phyloP scores from a whole-genome alignment of 495 filamentous ascomycete species.

The Talaromyces trachyspermus region DNA sequence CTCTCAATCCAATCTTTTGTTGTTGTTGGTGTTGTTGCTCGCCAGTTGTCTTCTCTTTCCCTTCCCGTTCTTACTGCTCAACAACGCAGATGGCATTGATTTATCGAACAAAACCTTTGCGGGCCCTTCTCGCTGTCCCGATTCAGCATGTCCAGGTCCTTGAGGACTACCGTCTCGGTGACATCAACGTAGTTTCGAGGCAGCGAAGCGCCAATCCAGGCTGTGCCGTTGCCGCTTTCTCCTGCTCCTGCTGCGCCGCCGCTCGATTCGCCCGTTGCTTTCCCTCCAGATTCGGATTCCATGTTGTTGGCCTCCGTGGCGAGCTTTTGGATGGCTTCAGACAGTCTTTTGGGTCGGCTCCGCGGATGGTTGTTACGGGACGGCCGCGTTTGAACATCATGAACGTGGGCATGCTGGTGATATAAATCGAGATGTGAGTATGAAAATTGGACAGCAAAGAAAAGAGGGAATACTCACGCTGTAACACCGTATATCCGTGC shows the following conservation, averaged over 20 bases:
- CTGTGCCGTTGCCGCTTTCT: too few species aligned
- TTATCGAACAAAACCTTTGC: constrained; percentile 66
- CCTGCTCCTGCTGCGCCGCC: constrained; percentile 10
- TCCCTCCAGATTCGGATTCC: constrained; percentile 39
- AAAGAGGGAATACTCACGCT: constrained; percentile 42
- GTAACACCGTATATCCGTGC: constrained; percentile 63
- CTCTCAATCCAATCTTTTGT: constrained; percentile 98
- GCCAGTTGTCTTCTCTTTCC: constrained; percentile 40
- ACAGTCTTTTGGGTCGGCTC: constrained; percentile 65
- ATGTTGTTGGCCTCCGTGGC: constrained; percentile 56
- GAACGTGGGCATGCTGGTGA: constrained; percentile 67
- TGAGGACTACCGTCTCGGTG: constrained; percentile 69
- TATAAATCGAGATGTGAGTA: background rate
- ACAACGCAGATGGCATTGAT: constrained; percentile 58
- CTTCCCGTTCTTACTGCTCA: constrained; percentile 47
- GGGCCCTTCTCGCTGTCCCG: constrained; percentile 60
- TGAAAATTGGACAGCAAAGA: background rate
- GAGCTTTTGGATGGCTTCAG: constrained; percentile 64
- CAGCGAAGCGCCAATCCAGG: constrained; percentile 66
- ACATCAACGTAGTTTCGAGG: constrained; percentile 80
- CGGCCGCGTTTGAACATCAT: constrained; percentile 76
- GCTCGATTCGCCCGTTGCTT: constrained; percentile 22
- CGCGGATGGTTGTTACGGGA: constrained; percentile 59
- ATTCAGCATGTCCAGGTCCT: constrained; percentile 82
- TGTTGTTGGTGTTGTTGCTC: too few species aligned